Conservation (phyloP, 371 early-diverging fungal genomes). For the Sporodiniella umbellata region DNA sequence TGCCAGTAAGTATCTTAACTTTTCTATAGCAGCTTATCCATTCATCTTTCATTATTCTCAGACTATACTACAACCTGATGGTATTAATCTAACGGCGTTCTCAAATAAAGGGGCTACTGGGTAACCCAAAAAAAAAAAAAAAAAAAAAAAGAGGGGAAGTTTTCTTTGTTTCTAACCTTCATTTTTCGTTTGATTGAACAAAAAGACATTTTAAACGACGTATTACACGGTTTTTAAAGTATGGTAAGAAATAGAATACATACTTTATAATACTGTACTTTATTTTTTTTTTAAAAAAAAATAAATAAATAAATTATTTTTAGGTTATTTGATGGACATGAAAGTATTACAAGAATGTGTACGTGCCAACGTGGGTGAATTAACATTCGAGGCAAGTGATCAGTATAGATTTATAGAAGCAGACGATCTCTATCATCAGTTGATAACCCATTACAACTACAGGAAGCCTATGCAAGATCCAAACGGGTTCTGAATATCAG, state of each 20-base stretch:
- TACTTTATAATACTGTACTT: too few species aligned
- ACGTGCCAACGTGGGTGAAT: constrained; percentile 62
- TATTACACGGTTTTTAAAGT: constrained; percentile 46
- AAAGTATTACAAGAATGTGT: constrained; percentile 68
- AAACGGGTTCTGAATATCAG: constrained; percentile 71
- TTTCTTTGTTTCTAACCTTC: not conserved
- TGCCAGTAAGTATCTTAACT: constrained; percentile 49
- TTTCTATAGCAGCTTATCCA: too few species aligned
- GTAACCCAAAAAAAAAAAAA: constrained; percentile 3
- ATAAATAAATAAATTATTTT: too few species aligned
- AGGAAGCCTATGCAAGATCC: constrained; percentile 66
- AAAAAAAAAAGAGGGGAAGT: too few species aligned
- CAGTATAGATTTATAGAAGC: not conserved
- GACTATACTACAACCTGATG: constrained; percentile 57
- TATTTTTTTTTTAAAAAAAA: too few species aligned
- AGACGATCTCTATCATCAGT: not conserved
- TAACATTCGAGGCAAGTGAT: constrained; percentile 61
- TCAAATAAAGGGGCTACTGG: constrained; percentile 49
- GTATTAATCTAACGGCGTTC: constrained; percentile 66
- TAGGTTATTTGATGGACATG: constrained; percentile 71
- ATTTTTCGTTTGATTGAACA: not conserved
- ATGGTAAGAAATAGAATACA: not conserved
- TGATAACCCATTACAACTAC: too few species aligned
- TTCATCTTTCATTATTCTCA: too few species aligned
- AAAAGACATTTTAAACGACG: constrained; percentile 52